Base-by-base conservation (phyloP, 2,329 filamentous ascomycete species). In the Neonectria hederae region DNA sequence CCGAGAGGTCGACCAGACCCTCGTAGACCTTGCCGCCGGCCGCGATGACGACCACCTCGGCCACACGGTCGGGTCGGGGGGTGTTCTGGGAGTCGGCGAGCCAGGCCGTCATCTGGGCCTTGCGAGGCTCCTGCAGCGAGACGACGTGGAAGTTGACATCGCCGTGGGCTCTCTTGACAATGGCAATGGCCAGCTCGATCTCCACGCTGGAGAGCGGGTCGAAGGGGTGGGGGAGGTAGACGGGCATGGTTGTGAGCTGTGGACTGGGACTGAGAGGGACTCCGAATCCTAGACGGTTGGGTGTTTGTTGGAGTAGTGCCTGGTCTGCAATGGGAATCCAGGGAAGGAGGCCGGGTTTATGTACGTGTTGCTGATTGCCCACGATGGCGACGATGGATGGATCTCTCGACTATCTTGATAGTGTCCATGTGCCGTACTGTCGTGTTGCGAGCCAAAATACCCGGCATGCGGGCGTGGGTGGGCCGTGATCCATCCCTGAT, bases 111-210 rank as follows among this genome's bases (percentile, higher is more conserved):
- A 97, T 94, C 72, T 93, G 89, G 49, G 86, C 88, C 83, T 97
- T 97, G 68, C 90, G 90, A 53, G 94, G 94, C 83, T 97, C 94
- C 73, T 89, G 90, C 28, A 97, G 83, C 2, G 92, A 92, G 60
- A 97, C 90, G 2, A 94, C 92, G 82, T 97, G 96, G 86, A 94
- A 97, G 78, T 89, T 89, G 63, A 97, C 84, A 53, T 90, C 83
- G 62, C 88, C 83, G 76, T 97, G 84, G 63, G 90, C 84, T 71
- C 90, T 87, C 65, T 88, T 89, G 68, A 97, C 84, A 32, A 92
- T 82, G 1, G 85, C 81, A 54, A 94, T 90, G 7, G 89, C 89
- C 21, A 85, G 80, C 72, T 91, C 89, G 71, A 97, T 97, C 79
- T 97, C 94, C 2, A 83, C 79, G 10, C 85, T 76, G 10, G 69